phyloP scores from a whole-genome alignment of 2,329 filamentous ascomycete genomes.

The Pezicula carpinea region DNA sequence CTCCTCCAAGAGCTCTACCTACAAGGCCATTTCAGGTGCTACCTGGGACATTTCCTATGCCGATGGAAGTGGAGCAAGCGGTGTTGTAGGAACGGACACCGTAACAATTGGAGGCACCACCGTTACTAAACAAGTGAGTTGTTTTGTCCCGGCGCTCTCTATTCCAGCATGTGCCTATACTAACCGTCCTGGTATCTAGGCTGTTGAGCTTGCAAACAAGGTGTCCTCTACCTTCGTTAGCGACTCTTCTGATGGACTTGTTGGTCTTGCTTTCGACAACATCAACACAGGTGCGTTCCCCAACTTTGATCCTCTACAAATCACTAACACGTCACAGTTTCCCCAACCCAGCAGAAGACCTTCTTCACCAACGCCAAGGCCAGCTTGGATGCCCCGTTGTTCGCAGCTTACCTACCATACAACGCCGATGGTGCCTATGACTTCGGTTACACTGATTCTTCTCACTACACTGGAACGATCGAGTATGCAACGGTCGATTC shows the following conservation, averaged over 20 bases:
- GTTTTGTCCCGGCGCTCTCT: too few species aligned
- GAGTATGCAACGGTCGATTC: constrained; percentile 43
- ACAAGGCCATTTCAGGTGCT: constrained; percentile 18
- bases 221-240: constrained; percentile 26
- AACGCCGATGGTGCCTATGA: constrained; percentile 44
- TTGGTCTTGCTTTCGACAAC: constrained; percentile 47
- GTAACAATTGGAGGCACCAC: constrained; percentile 28
- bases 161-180: too few species aligned
- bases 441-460: constrained; percentile 49
- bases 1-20: constrained; percentile 21
- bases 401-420: constrained; percentile 49
- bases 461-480: constrained; percentile 48
- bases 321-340: constrained; percentile 8
- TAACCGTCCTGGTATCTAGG: neutral
- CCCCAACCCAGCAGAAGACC: constrained; percentile 20
- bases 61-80: constrained; percentile 32
- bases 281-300: constrained; percentile 24
- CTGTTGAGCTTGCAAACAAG: constrained; percentile 26
- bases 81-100: constrained; percentile 28
- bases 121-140: constrained; percentile 17
- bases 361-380: constrained; percentile 28
- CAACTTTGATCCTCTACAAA: neutral
- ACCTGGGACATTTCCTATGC: constrained; percentile 27
- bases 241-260: constrained; percentile 48
- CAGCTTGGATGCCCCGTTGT: constrained; percentile 37